These are phyloP conservation scores for Apiotrichum siamense DNA, from an alignment of 1,284 basidiomycete species.

Conservation along the genomic window DNA sequence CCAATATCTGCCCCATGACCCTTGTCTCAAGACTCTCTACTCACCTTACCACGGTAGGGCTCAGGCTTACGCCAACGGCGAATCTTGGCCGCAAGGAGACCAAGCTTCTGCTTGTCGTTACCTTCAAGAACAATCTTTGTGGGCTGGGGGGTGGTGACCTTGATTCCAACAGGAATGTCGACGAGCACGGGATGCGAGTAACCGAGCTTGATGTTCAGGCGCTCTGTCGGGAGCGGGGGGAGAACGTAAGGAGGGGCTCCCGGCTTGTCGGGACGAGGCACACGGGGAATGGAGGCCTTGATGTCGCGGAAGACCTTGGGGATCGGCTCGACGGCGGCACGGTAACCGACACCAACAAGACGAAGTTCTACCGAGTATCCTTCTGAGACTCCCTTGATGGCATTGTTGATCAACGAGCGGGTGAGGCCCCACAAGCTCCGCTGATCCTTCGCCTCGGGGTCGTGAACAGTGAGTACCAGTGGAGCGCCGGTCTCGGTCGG, in stretches of 20 bases:
- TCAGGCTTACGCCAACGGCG: constrained; percentile 82
- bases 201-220: constrained; percentile 80
- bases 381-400: constrained; percentile 79
- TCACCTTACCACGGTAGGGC: constrained; percentile 93
- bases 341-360: constrained; percentile 92
- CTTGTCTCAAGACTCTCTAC: constrained; percentile 30
- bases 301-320: constrained; percentile 50
- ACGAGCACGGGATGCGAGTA: constrained; percentile 82
- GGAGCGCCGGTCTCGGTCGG: constrained; percentile 14
- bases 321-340: constrained; percentile 79
- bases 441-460: constrained; percentile 67
- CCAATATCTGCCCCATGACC: background rate
- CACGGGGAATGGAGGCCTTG: constrained; percentile 25
- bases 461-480: constrained; percentile 58
- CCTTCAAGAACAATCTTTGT: constrained; percentile 53
- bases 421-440: constrained; percentile 90
- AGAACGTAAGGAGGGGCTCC: constrained; percentile 20
- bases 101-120: constrained; percentile 58
- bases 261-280: constrained; percentile 11
- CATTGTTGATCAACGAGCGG: constrained; percentile 81
- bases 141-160: constrained; percentile 52
- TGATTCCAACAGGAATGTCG: constrained; percentile 72
- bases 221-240: constrained; percentile 28
- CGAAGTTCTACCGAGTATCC: constrained; percentile 78
- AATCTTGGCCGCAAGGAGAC: constrained; percentile 82